Evolutionary conservation across 805 yeast genomes (phyloP).

Genomic region (Peterozyma toletana): DNA sequence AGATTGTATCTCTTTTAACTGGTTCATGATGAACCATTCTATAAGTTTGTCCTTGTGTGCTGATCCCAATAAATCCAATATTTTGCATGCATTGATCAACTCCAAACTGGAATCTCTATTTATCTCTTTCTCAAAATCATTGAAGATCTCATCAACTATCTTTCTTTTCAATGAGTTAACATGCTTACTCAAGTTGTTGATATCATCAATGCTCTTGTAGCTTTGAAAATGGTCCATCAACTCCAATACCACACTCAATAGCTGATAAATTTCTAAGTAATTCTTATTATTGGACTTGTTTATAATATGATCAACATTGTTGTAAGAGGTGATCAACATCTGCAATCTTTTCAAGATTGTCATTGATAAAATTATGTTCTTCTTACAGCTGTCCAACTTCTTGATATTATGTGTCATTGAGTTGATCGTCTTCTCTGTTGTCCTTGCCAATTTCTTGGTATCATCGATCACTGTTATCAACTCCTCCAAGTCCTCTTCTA

Average conservation of each 20-base stretch:
- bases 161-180: constrained; percentile 53
- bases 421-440: constrained; percentile 57
- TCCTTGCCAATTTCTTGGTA: constrained; percentile 39
- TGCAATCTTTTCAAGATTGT: constrained; percentile 81
- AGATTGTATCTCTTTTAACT: constrained; percentile 64
- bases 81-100: constrained; percentile 58
- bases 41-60: constrained; percentile 53
- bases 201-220: constrained; percentile 77
- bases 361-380: constrained; percentile 77
- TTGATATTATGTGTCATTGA: constrained; percentile 74
- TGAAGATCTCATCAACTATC: constrained; percentile 61
- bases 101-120: constrained; percentile 26
- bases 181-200: constrained; percentile 55
- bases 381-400: constrained; percentile 72
- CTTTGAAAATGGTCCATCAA: constrained; percentile 67
- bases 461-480: constrained; percentile 37
- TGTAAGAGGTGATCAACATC: constrained; percentile 74
- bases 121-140: constrained; percentile 57
- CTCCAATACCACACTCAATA: constrained; percentile 67
- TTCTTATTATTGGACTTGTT: constrained; percentile 22
- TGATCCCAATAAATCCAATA: constrained; percentile 57
- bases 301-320: constrained; percentile 43
- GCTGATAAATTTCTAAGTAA: constrained; percentile 48
- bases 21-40: constrained; percentile 65
- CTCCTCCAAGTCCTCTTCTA: constrained; percentile 25